These are phyloP conservation scores for Pythium rishiriense DNA, from an alignment of 352 stramenopile genomes.

Conservation along the genomic window DNA sequence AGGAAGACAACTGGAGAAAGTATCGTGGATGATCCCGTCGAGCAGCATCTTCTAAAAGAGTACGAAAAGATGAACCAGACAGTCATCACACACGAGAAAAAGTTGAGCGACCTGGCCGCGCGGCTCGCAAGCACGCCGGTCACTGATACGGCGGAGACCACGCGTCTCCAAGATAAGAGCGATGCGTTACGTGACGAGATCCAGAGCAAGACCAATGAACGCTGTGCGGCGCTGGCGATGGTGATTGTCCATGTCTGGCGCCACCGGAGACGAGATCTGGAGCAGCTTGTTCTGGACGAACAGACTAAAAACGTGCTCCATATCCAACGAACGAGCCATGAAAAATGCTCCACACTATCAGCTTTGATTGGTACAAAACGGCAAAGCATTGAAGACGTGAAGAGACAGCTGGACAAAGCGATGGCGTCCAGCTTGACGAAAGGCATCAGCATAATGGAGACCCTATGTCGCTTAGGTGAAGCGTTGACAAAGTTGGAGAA, in stretches of 20 bases:
- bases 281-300: not conserved
- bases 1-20: not conserved
- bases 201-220: conserved; percentile 25
- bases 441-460: not conserved
- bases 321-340: conserved; percentile 12
- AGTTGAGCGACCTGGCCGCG: conserved; percentile 33
- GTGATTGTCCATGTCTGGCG: conserved; percentile 33
- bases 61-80: conserved; percentile 17
- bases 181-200: conserved; percentile 40
- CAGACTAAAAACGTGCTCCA: conserved; percentile 9
- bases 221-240: conserved; percentile 38
- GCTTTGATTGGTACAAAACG: not conserved
- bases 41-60: conserved; percentile 13
- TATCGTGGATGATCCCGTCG: conserved; percentile 15
- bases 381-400: not conserved
- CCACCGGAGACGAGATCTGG: conserved; percentile 1
- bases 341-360: conserved; percentile 17
- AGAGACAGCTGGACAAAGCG: not conserved
- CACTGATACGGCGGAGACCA: conserved; percentile 24
- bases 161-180: conserved; percentile 43
- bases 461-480: not conserved
- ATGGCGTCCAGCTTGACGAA: not conserved
- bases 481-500: not conserved
- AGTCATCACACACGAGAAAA: conserved; percentile 36
- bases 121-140: conserved; percentile 26